phyloP scores from a whole-genome alignment of 1,139 yeast genomes.

The Sugiyamaella paludigena region DNA sequence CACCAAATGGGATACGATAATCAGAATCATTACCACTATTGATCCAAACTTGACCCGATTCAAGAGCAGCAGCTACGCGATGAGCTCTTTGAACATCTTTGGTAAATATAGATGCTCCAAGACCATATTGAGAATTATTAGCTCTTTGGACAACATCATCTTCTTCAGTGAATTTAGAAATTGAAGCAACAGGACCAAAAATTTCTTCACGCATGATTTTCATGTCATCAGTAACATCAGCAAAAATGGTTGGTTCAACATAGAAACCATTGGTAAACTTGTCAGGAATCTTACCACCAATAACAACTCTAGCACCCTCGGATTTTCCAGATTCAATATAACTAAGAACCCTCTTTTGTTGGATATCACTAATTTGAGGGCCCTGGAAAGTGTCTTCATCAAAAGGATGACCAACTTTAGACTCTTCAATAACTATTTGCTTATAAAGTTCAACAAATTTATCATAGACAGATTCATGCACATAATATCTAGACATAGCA shows the following conservation, averaged over 20 bases:
- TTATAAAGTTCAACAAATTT: conserved; percentile 54
- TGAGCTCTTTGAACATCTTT: conserved; percentile 54
- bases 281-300: conserved; percentile 64
- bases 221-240: conserved; percentile 61
- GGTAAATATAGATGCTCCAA: conserved; percentile 80
- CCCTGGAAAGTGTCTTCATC: conserved; percentile 64
- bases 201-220: conserved; percentile 67
- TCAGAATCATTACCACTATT: conserved; percentile 81
- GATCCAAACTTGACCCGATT: conserved; percentile 79
- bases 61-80: conserved; percentile 57
- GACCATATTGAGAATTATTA: conserved; percentile 70
- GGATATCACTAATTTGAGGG: conserved; percentile 72
- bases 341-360: conserved; percentile 62
- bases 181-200: conserved; percentile 81
- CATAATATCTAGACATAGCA: conserved; percentile 78
- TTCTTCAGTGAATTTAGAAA: conserved; percentile 62
- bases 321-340: conserved; percentile 66
- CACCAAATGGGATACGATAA: conserved; percentile 74
- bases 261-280: conserved; percentile 80
- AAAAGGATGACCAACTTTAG: conserved; percentile 80
- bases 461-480: conserved; percentile 74
- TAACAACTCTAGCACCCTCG: conserved; percentile 66
- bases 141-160: conserved; percentile 70
- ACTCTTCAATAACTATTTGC: conserved; percentile 52
- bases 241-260: conserved; percentile 66